phyloP scores from a whole-genome alignment of 2,329 filamentous ascomycete genomes.

The Neoarthrinium moseri region DNA sequence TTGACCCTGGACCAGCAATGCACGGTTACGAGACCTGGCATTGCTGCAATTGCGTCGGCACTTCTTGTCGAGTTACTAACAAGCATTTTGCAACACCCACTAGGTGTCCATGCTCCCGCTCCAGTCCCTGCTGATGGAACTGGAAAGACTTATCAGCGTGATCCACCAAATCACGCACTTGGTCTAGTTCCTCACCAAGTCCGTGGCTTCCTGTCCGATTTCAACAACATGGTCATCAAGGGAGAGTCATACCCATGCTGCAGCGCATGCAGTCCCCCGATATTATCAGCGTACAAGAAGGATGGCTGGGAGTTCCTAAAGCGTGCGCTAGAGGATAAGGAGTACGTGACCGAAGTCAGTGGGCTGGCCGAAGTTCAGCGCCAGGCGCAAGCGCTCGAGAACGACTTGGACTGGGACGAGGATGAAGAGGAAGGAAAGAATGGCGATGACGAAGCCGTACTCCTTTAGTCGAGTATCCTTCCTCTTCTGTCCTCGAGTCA shows the following conservation, averaged over 20 bases:
- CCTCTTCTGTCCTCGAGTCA: not conserved
- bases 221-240: conserved; percentile 70
- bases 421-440: conserved; percentile 25
- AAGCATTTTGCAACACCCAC: conserved; percentile 83
- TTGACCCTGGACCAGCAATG: conserved; percentile 97
- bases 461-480: conserved; percentile 25
- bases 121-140: conserved; percentile 39
- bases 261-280: conserved; percentile 72
- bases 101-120: conserved; percentile 62
- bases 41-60: conserved; percentile 89
- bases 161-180: conserved; percentile 58
- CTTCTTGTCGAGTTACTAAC: conserved; percentile 87
- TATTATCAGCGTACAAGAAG: conserved; percentile 65
- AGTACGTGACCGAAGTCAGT: conserved; percentile 73
- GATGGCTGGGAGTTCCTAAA: conserved; percentile 78
- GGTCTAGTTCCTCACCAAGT: conserved; percentile 78
- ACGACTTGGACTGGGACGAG: conserved; percentile 31
- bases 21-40: conserved; percentile 90
- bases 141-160: conserved; percentile 46
- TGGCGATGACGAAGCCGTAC: conserved; percentile 31
- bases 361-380: conserved; percentile 31
- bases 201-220: conserved; percentile 72
- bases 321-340: conserved; percentile 69
- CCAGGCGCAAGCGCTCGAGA: conserved; percentile 25
- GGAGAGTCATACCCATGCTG: conserved; percentile 78